Percentiles rank a stretch among this genome's conserved stretches.
Evolutionary conservation across 1,284 basidiomycete species (phyloP).

Genomic region (Golubevia sp.): DNA sequence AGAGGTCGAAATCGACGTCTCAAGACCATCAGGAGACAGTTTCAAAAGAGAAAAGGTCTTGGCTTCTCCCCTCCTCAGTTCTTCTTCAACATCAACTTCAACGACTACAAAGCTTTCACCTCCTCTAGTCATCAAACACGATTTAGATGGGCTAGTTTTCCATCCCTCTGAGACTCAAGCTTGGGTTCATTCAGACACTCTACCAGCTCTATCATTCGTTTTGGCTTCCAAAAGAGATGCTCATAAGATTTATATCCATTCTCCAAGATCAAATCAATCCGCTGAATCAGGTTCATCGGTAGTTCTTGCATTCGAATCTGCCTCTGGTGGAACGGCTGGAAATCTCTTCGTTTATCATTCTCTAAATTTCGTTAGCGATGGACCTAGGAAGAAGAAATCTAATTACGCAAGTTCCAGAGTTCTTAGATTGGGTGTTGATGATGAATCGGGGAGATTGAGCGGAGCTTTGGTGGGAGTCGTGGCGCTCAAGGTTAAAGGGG

Average conservation of each 20-base stretch:
- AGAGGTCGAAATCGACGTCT: slow-evolving; percentile 1
- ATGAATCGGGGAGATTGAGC: not conserved
- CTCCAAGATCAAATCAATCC: too few species aligned
- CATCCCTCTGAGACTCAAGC: slow-evolving; percentile 53
- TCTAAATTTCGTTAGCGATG: not conserved
- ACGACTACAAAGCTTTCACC: not conserved
- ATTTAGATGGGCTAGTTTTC: slow-evolving; percentile 81
- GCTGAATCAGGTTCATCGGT: slow-evolving; percentile 10
- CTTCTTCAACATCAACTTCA: not conserved
- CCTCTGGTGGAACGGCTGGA: slow-evolving; percentile 17
- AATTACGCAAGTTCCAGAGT: slow-evolving; percentile 20
- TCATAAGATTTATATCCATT: slow-evolving; percentile 31
- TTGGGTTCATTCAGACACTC: slow-evolving; percentile 81
- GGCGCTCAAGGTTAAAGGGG: not conserved
- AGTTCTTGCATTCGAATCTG: slow-evolving; percentile 28
- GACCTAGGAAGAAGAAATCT: not conserved
- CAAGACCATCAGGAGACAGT: slow-evolving; percentile 8
- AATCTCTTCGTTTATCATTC: slow-evolving; percentile 41
- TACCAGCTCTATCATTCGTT: slow-evolving; percentile 87
- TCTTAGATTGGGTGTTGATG: slow-evolving; percentile 17
- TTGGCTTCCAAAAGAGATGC: slow-evolving; percentile 77
- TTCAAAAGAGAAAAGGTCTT: slow-evolving; percentile 13
- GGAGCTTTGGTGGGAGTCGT: not conserved
- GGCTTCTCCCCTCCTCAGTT: slow-evolving; percentile 16
- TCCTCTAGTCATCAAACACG: slow-evolving; percentile 75